These are phyloP conservation scores for Acer yangbiense DNA, from an alignment of 345 rosid species.

Conservation along the genomic window DNA sequence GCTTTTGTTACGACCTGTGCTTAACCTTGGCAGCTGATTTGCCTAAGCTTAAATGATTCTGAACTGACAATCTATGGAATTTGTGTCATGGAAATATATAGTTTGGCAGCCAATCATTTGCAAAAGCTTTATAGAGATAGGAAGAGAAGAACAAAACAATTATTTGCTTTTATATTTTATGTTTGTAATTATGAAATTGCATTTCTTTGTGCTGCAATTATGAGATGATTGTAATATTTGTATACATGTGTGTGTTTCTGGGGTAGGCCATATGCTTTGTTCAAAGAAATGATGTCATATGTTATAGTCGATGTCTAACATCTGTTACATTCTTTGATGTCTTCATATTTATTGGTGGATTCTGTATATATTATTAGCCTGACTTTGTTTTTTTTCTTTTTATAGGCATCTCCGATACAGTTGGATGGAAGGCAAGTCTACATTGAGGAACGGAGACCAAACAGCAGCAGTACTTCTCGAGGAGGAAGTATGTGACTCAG, in stretches of 20 bases:
- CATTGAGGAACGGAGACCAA: constrained; percentile 96
- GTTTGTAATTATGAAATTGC: background rate
- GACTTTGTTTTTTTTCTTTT: constrained; percentile 18
- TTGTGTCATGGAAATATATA: background rate
- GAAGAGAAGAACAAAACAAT: background rate
- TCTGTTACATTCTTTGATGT: background rate
- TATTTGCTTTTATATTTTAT: background rate
- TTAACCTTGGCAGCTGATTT: background rate
- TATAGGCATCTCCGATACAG: constrained; percentile 88
- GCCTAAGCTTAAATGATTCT: background rate
- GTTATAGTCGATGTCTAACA: background rate
- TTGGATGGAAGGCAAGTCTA: constrained; percentile 86
- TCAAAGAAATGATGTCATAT: background rate
- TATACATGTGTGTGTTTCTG: background rate
- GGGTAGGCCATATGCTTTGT: background rate
- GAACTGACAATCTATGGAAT: background rate
- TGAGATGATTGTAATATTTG: background rate
- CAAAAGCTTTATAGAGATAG: background rate
- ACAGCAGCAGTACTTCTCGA: constrained; percentile 61
- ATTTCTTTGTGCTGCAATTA: background rate
- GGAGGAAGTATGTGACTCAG: constrained; percentile 72
- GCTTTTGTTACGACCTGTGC: background rate
- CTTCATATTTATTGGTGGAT: background rate
- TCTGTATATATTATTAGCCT: background rate
- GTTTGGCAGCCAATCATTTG: background rate